Evolutionary conservation across 352 stramenopile genomes (phyloP).

Genomic region (Pythium sp.): DNA sequence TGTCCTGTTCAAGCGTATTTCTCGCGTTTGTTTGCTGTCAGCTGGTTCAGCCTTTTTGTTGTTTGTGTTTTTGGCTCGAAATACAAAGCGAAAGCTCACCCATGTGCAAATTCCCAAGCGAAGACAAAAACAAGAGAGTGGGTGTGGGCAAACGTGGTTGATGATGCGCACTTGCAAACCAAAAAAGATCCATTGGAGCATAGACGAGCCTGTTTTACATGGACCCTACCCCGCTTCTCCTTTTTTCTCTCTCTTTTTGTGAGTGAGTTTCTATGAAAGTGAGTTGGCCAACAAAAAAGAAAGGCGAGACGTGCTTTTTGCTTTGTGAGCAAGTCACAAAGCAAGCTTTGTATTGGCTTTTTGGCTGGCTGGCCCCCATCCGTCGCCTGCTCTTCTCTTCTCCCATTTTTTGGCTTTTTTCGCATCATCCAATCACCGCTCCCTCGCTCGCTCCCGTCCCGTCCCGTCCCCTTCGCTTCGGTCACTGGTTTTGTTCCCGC

Average conservation of each 20-base stretch:
- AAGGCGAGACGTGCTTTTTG: neutral
- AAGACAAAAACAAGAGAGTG: neutral
- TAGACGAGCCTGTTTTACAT: neutral
- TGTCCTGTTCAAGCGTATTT: neutral
- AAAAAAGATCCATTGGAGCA: neutral
- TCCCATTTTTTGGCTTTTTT: conserved; percentile 4
- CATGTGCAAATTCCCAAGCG: too few relatives aligned
- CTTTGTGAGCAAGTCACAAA: too few relatives aligned
- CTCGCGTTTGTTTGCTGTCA: neutral
- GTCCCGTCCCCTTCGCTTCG: neutral
- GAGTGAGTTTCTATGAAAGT: neutral
- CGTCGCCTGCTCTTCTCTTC: neutral
- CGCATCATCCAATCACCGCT: neutral
- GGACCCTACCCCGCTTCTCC: neutral
- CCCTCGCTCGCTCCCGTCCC: neutral
- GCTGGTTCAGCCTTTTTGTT: too few relatives aligned
- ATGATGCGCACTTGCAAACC: neutral
- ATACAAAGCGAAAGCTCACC: neutral
- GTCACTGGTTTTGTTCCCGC: neutral
- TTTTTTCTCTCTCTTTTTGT: neutral
- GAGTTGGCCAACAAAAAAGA: neutral
- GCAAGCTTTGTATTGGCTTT: neutral
- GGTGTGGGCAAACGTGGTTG: neutral
- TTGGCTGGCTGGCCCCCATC: neutral
- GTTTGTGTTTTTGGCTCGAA: neutral